phyloP scores from a whole-genome alignment of 1,284 basidiomycete species.

The Volvariella volvacea region DNA sequence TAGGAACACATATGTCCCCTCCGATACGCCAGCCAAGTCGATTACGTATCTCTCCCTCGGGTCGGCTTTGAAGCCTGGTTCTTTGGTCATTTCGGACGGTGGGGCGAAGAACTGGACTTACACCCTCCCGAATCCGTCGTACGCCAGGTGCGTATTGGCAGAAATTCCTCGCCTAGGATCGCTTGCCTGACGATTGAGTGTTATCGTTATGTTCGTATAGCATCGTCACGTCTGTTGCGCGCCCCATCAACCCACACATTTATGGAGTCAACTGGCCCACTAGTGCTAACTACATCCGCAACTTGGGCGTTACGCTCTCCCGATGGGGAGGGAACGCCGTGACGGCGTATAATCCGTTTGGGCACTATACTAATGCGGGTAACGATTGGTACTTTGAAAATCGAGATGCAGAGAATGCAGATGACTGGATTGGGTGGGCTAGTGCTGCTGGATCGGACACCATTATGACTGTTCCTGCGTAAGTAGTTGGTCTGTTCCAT shows the following conservation, averaged over 20 bases:
- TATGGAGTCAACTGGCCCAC: slow-evolving; percentile 49
- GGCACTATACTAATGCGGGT: slow-evolving; percentile 44
- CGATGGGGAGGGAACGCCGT: slow-evolving; percentile 51
- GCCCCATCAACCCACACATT: slow-evolving; percentile 34
- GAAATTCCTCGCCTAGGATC: too few species aligned
- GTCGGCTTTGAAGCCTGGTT: slow-evolving; percentile 29
- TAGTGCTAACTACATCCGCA: slow-evolving; percentile 33
- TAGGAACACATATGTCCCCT: slow-evolving; percentile 28
- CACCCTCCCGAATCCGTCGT: slow-evolving; percentile 33
- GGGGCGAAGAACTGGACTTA: slow-evolving; percentile 27
- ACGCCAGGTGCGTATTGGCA: slow-evolving; percentile 23
- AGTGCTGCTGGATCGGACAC: slow-evolving; percentile 32
- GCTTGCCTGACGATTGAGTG: too few species aligned
- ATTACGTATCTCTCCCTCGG: slow-evolving; percentile 41
- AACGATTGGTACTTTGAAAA: slow-evolving; percentile 51
- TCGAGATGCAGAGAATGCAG: slow-evolving; percentile 30
- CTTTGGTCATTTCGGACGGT: slow-evolving; percentile 32
- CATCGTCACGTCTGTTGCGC: slow-evolving; percentile 27
- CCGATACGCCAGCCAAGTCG: slow-evolving; percentile 35
- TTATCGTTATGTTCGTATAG: slow-evolving; percentile 17
- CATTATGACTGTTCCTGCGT: slow-evolving; percentile 43
- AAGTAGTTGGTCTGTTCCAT: slow-evolving; percentile 16
- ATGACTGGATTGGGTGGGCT: slow-evolving; percentile 43
- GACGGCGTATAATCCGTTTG: slow-evolving; percentile 44
- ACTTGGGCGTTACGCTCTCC: slow-evolving; percentile 39